Evolutionary conservation across 768 basidiomycete genomes (phyloP).

Genomic region (Auriscalpium orientale): DNA sequence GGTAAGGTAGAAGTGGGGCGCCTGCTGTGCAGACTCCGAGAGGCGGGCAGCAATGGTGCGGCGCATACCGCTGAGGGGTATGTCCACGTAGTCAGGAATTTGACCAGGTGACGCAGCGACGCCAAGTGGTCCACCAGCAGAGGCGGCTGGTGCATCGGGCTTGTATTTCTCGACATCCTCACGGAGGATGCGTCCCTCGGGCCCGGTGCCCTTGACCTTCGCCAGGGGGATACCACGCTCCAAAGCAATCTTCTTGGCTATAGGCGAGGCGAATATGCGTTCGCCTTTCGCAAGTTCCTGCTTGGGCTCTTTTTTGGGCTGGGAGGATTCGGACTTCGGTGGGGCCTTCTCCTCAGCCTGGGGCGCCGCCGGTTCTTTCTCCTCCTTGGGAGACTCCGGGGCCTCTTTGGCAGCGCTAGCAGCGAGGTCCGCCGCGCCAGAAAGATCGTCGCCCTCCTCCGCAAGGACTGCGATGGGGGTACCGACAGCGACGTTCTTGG

Average conservation of each 20-base stretch:
- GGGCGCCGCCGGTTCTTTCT: conserved; percentile 35
- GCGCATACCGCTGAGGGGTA: conserved; percentile 90
- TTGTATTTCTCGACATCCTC: conserved; percentile 92
- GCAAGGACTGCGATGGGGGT: conserved; percentile 84
- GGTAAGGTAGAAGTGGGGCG: conserved; percentile 98
- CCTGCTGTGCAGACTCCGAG: conserved; percentile 84
- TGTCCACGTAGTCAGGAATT: conserved; percentile 72
- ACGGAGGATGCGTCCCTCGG: conserved; percentile 88
- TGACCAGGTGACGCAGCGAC: conserved; percentile 35
- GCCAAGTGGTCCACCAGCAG: no score
- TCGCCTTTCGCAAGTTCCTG: conserved; percentile 57
- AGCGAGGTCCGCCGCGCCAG: conserved; percentile 70
- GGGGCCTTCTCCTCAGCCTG: conserved; percentile 26
- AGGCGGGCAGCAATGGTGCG: conserved; percentile 87
- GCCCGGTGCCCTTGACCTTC: conserved; percentile 89
- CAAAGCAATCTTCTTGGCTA: conserved; percentile 95
- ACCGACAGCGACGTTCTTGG: conserved; percentile 85
- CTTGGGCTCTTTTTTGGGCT: conserved; percentile 35
- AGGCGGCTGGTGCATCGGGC: conserved; percentile 35
- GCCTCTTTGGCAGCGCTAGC: conserved; percentile 47
- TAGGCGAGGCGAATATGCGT: conserved; percentile 89
- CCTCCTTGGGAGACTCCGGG: conserved; percentile 25
- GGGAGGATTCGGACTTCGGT: conserved; percentile 27
- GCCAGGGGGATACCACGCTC: conserved; percentile 88
- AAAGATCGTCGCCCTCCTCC: conserved; percentile 93